These are phyloP conservation scores for Chlorella sp. DNA, from an alignment of 139 green algal species.

Conservation along the genomic window DNA sequence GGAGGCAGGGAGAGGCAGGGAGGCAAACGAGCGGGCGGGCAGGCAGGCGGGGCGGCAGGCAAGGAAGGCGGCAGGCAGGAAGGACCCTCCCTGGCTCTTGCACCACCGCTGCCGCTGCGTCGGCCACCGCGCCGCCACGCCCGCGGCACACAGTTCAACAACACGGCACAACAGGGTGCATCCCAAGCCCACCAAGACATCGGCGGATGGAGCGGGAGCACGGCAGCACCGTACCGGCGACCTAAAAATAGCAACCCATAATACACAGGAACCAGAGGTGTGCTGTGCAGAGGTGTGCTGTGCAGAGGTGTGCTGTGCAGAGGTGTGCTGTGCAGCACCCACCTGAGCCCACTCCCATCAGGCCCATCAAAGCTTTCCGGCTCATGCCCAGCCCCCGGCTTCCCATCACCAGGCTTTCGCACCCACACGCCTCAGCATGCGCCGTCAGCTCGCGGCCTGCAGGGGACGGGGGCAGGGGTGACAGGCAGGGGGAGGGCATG, in stretches of 20 bases:
- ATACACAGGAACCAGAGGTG: too few relatives aligned
- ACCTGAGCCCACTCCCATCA: slow-evolving; percentile 12
- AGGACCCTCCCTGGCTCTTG: too few relatives aligned
- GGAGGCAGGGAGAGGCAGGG: too few relatives aligned
- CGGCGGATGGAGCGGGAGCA: too few relatives aligned
- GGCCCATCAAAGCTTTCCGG: not conserved
- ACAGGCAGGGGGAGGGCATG: too few relatives aligned
- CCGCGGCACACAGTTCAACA: not conserved
- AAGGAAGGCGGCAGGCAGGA: not conserved
- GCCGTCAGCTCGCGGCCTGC: slow-evolving; percentile 5
- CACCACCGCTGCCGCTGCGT: not conserved
- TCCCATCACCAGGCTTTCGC: slow-evolving; percentile 26
- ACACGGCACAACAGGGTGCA: not conserved
- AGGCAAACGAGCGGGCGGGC: too few relatives aligned
- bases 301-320: too few relatives aligned
- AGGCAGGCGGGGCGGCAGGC: not conserved
- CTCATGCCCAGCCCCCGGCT: slow-evolving; percentile 23
- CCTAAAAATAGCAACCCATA: too few relatives aligned
- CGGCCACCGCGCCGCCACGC: not conserved
- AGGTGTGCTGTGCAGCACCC: not conserved
- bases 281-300: too few relatives aligned
- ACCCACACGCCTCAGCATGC: not conserved
- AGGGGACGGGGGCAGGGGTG: not conserved
- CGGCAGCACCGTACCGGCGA: too few relatives aligned
- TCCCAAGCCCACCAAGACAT: too few relatives aligned